Evolutionary conservation across 2,329 filamentous ascomycete species (phyloP), one percentile per base, ranked within the genome.

Genomic region (Diaporthe humulicola): DNA sequence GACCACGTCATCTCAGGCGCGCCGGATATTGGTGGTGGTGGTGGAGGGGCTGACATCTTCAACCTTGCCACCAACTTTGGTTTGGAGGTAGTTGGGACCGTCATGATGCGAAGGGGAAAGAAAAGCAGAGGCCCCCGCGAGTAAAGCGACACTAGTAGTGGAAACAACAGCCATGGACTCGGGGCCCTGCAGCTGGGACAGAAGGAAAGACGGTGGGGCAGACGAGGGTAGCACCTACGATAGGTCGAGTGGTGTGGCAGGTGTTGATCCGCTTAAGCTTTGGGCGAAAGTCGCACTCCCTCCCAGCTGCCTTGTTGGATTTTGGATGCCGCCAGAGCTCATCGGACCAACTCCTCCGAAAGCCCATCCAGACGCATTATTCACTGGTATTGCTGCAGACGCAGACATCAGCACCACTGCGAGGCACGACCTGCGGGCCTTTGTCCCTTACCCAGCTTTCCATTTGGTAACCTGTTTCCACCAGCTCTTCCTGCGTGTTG

Each of bases 271-370:
- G 79, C 88, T 88, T 79, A 93, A 85, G 80, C 90, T 93, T 81
- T 93, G 91, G 66, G 91, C 91, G 83, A 93, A 93, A 82, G 91
- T 93, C 75, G 91, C 85, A 82, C 89, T 91, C 79, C 90, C 86
- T 76, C 88, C 87, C 79, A 90, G 83, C 84, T 91, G 88, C 80
- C 89, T 86, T 72, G 85, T 82, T 67, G 87, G 85, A 77, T 87
- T 90, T 79, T 87, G 89, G 74, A 91, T 85, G 57, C 87, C 87
- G 79, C 85, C 85, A 42, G 80, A 80, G 74, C 90, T 88, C 88
- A 93, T 92, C 36, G 91, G 90, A 79, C 91, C 86, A 78, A 87
- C 89, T 74, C 88, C 88, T 76, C 90, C 89, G 84, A 93, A 93
- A 17, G 89, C 89, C 91, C 91, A 93, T 76, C 89, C 89, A 75